Evolutionary conservation across 1,284 basidiomycete species (phyloP).

Genomic region (Cutaneotrichosporon arboriforme): DNA sequence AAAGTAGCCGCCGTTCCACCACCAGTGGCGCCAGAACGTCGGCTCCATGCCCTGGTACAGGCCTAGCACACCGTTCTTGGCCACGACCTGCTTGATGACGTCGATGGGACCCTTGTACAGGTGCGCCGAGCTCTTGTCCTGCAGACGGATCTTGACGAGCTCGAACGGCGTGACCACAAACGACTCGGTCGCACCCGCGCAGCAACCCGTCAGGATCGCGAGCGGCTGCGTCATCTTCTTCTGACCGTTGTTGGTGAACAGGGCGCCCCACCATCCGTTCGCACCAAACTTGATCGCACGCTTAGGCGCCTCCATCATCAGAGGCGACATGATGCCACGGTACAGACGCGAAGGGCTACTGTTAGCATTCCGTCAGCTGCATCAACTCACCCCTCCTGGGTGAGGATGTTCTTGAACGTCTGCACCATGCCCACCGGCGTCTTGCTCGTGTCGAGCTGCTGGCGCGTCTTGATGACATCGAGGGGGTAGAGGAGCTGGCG

Average conservation of each 20-base stretch:
- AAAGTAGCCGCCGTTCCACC: conserved; percentile 88
- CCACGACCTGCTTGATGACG: conserved; percentile 72
- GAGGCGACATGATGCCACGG: conserved; percentile 86
- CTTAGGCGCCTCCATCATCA: conserved; percentile 95
- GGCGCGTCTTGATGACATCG: conserved; percentile 80
- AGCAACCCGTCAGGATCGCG: conserved; percentile 84
- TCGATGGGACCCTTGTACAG: conserved; percentile 80
- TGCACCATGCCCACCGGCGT: conserved; percentile 68
- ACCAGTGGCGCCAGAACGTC: conserved; percentile 91
- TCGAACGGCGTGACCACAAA: conserved; percentile 87
- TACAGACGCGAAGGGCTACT: conserved; percentile 74
- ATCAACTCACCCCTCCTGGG: conserved; percentile 58
- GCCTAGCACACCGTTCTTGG: conserved; percentile 68
- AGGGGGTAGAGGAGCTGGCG: conserved; percentile 33
- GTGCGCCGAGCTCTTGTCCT: conserved; percentile 75
- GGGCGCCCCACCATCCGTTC: conserved; percentile 78
- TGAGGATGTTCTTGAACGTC: conserved; percentile 61
- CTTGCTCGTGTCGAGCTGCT: conserved; percentile 88
- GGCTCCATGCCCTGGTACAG: conserved; percentile 76
- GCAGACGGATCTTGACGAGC: conserved; percentile 90
- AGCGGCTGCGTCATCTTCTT: conserved; percentile 80
- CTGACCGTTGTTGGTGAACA: conserved; percentile 55
- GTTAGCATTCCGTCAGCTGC: conserved; percentile 30
- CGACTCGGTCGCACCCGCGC: conserved; percentile 91
- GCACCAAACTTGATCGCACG: conserved; percentile 80